Evolutionary conservation across 2,329 filamentous ascomycete genomes (phyloP).

Genomic region (Hortaea werneckii): DNA sequence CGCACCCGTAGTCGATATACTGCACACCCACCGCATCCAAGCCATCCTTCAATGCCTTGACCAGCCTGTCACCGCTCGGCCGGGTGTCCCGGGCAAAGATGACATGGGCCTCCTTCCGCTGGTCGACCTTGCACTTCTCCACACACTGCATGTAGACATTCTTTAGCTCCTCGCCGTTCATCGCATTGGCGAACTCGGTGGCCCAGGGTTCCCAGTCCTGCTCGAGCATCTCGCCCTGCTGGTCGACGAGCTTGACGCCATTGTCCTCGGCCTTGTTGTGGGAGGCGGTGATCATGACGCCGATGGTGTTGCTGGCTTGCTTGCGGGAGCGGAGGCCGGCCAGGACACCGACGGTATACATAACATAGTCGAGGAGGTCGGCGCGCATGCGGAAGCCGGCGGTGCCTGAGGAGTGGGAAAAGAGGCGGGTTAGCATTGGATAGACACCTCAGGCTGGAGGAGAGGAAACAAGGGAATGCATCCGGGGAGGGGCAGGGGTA

Average conservation of each 20-base stretch:
- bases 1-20: constrained; percentile 74
- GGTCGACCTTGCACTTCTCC: constrained; percentile 64
- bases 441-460: too few relatives aligned
- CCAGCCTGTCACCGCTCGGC: constrained; percentile 77
- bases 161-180: constrained; percentile 62
- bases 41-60: constrained; percentile 67
- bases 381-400: constrained; percentile 61
- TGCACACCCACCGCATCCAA: constrained; percentile 66
- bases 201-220: constrained; percentile 83
- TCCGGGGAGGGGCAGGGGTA: too few relatives aligned
- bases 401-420: constrained; percentile 29
- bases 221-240: constrained; percentile 96
- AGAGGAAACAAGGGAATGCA: too few relatives aligned
- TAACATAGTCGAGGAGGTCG: constrained; percentile 79
- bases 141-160: constrained; percentile 68
- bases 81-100: constrained; percentile 89
- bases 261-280: constrained; percentile 88
- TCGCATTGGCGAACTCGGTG: constrained; percentile 78
- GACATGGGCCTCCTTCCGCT: constrained; percentile 59
- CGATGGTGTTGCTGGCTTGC: constrained; percentile 80
- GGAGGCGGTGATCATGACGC: constrained; percentile 91
- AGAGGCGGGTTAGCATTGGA: not conserved
- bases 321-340: constrained; percentile 83
- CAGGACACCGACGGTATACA: constrained; percentile 85
- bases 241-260: constrained; percentile 91